phyloP scores from a whole-genome alignment of 2,329 filamentous ascomycete species.

The Cercospora janseana region DNA sequence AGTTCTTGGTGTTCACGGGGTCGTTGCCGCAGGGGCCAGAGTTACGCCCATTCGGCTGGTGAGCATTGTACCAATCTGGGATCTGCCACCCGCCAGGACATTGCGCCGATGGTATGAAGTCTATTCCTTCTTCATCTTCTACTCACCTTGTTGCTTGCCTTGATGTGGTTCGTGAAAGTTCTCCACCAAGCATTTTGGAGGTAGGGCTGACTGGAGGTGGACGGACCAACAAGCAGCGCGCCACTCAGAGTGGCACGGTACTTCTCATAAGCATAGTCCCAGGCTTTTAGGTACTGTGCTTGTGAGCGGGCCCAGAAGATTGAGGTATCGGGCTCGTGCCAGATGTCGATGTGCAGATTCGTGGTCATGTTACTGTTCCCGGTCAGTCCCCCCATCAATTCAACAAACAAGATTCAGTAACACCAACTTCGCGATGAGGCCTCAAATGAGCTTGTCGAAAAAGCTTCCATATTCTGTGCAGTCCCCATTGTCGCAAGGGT shows the following conservation, averaged over 20 bases:
- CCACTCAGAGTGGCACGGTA: neutral
- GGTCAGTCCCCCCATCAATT: too few relatives aligned
- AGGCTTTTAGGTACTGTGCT: neutral
- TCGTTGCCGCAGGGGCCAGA: constrained; percentile 1
- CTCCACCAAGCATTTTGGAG: constrained; percentile 2
- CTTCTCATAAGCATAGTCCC: neutral
- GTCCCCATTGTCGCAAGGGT: neutral
- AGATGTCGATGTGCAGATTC: constrained; percentile 1
- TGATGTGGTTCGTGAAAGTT: neutral
- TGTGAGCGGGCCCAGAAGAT: neutral
- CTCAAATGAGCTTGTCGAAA: neutral
- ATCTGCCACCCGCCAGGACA: neutral
- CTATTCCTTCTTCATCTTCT: too few relatives aligned
- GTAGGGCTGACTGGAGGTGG: neutral
- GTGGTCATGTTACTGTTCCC: neutral
- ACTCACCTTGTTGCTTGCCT: neutral
- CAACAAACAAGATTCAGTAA: neutral
- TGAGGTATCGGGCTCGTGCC: neutral
- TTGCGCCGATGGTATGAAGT: neutral
- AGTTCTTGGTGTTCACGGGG: neutral
- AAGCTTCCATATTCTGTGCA: neutral
- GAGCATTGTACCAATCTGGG: constrained; percentile 1
- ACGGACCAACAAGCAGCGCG: neutral
- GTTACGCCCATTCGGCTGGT: neutral
- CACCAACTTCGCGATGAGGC: neutral